These are phyloP conservation scores for Calonectria pseudoturangicola DNA, from an alignment of 2,329 filamentous ascomycete genomes.

Conservation along the genomic window DNA sequence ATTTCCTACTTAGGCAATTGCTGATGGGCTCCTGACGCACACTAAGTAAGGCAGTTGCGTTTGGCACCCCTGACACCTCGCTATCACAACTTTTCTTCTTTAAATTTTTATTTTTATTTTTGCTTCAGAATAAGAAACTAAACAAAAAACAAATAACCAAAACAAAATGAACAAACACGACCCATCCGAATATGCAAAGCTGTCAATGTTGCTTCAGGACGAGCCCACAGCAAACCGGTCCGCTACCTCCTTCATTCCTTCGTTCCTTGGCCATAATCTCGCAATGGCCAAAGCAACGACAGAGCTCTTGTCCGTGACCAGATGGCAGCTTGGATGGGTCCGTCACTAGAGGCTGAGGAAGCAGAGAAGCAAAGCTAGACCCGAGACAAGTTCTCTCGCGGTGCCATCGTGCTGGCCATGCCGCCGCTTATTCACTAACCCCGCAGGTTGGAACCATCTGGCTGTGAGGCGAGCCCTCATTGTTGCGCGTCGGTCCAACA, in stretches of 20 bases:
- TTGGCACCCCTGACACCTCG: conserved; percentile 25
- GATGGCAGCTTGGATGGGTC: conserved; percentile 30
- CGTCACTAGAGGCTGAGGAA: conserved; percentile 21
- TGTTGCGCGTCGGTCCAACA: conserved; percentile 21
- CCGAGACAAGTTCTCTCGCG: conserved; percentile 17
- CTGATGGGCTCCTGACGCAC: conserved; percentile 8
- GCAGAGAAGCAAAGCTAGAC: conserved; percentile 17
- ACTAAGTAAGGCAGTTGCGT: conserved; percentile 26
- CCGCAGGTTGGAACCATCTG: conserved; percentile 17
- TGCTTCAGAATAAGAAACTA: conserved; percentile 19
- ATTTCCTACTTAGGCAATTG: conserved; percentile 19
- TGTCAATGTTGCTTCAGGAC: conserved; percentile 13
- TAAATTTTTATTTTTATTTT: not conserved
- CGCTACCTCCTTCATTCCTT: conserved; percentile 27
- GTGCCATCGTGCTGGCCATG: conserved; percentile 24
- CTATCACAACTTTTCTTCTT: conserved; percentile 21
- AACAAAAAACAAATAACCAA: conserved; percentile 31
- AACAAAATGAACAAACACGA: conserved; percentile 19
- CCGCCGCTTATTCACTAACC: conserved; percentile 5
- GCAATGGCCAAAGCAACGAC: conserved; percentile 7
- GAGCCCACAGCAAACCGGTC: conserved; percentile 11
- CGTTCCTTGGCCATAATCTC: conserved; percentile 6
- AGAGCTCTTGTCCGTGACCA: conserved; percentile 6
- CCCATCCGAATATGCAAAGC: not conserved
- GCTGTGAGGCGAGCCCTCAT: conserved; percentile 28